These are phyloP conservation scores for Pichia deserticola DNA, from an alignment of 805 yeast genomes.

Conservation along the genomic window DNA sequence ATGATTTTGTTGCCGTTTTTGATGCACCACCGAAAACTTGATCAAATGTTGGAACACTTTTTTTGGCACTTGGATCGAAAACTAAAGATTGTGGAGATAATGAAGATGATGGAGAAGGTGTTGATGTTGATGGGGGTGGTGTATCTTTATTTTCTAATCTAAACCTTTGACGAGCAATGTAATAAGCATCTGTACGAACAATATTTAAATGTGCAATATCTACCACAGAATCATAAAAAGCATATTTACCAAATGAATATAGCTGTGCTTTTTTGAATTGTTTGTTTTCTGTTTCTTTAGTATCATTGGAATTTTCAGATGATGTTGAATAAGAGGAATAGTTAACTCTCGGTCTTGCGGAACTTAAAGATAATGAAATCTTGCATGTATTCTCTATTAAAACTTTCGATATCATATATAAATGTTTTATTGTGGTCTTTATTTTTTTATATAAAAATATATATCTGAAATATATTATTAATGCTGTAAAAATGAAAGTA, in stretches of 20 bases:
- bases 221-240: constrained; percentile 7
- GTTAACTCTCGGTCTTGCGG: too few relatives aligned
- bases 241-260: constrained; percentile 5
- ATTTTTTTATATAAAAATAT: too few relatives aligned
- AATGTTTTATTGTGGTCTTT: too few relatives aligned
- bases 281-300: not conserved
- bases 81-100: constrained; percentile 11
- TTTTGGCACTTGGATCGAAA: constrained; percentile 22
- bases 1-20: constrained; percentile 27
- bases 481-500: too few relatives aligned
- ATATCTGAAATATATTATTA: too few relatives aligned
- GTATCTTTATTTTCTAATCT: constrained; percentile 7
- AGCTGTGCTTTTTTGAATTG: not conserved
- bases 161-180: constrained; percentile 9
- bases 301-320: not conserved
- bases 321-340: too few relatives aligned
- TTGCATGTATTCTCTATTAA: too few relatives aligned
- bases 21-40: constrained; percentile 25
- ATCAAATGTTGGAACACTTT: constrained; percentile 17
- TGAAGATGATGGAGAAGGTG: not conserved
- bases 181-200: constrained; percentile 8
- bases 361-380: too few relatives aligned
- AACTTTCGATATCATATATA: too few relatives aligned
- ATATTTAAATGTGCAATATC: constrained; percentile 5
- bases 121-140: not conserved